Conservation (phyloP, 1,284 basidiomycete genomes). For the Hymenochaete sp. region DNA sequence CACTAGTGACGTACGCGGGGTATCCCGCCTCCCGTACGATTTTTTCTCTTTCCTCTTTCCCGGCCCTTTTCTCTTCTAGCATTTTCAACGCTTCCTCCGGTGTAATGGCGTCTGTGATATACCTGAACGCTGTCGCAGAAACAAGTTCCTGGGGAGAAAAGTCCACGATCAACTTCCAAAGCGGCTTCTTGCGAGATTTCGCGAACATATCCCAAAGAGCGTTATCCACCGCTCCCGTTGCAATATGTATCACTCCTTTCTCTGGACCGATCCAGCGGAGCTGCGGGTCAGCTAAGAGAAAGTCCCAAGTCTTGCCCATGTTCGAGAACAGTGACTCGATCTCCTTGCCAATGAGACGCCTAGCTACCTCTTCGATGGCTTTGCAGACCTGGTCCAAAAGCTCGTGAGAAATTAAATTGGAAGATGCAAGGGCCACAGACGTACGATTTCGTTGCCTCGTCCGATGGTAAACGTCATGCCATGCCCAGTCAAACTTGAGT, state of each 20-base stretch:
- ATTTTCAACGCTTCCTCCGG: conserved; percentile 82
- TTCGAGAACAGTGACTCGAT: conserved; percentile 76
- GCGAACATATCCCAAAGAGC: conserved; percentile 82
- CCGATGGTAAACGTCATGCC: conserved; percentile 99
- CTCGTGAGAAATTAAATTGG: neutral
- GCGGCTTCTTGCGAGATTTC: conserved; percentile 63
- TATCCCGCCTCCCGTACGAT: conserved; percentile 69
- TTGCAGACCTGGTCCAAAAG: conserved; percentile 52
- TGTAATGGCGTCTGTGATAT: conserved; percentile 91
- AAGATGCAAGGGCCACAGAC: too few relatives aligned
- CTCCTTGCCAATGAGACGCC: conserved; percentile 77
- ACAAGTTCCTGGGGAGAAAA: conserved; percentile 88
- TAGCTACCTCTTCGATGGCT: conserved; percentile 72
- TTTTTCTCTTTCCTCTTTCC: conserved; percentile 72
- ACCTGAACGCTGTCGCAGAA: conserved; percentile 75
- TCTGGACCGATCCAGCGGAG: conserved; percentile 88
- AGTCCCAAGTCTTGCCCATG: conserved; percentile 83
- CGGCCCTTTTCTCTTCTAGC: conserved; percentile 67
- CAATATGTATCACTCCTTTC: conserved; percentile 81
- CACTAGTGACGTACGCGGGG: conserved; percentile 91
- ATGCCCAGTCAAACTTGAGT: conserved; percentile 67
- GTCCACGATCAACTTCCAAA: conserved; percentile 81
- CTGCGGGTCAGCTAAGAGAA: conserved; percentile 78
- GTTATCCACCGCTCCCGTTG: conserved; percentile 73
- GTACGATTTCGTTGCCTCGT: conserved; percentile 85